Base-by-base conservation (phyloP, 768 basidiomycete species). In the Podaxis mareebaensis region DNA sequence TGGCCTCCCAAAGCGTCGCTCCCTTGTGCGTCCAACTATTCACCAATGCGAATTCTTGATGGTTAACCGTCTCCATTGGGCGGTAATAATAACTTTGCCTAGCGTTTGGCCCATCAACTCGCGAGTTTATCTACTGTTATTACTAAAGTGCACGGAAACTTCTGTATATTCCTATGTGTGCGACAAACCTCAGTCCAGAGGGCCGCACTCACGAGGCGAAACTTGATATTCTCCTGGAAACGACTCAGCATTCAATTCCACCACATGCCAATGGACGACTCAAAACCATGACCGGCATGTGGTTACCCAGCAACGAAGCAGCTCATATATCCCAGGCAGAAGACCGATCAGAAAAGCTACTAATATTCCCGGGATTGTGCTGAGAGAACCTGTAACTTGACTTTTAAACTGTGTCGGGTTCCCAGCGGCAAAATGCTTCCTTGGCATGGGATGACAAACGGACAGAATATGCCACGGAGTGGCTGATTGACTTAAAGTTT, bases 391-490 rank as follows among this genome's bases (percentile, higher is more conserved):
- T n/a, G 33, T 33, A 42, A n/a, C n/a, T 26, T 52, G 12, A 6
- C 22, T 24, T 53, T 26, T 15, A 60, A 51, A n/a, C 52, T 40
- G 5, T 28, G 17, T 42, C 39, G 39, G 40, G 15, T 30, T 61
- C 39, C 17, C 51, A 28, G 52, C 52, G 51, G 52, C 39, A 40
- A 28, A 33, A 39, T n/a, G 22, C 26, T 20, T 26, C 49, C 42
- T 20, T 46, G 7, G 20, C 44, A 33, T 28, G 13, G 26, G 28
- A 60, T 24, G 52, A 54, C 60, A 61, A 61, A 61, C 13, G 24
- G 60, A 61, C 60, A 61, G 60, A 44, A 53, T 53, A 48, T 61
- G 60, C 60, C 60, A 61, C 52, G 26, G 60, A 42, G 28, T 24
- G 24, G 22, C 42, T 44, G 24, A 53, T 61, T 40, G 12, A 49